Percentiles rank a stretch among this genome's conserved stretches.
phyloP scores from a whole-genome alignment of 805 yeast genomes.

The Candida wancherniae region DNA sequence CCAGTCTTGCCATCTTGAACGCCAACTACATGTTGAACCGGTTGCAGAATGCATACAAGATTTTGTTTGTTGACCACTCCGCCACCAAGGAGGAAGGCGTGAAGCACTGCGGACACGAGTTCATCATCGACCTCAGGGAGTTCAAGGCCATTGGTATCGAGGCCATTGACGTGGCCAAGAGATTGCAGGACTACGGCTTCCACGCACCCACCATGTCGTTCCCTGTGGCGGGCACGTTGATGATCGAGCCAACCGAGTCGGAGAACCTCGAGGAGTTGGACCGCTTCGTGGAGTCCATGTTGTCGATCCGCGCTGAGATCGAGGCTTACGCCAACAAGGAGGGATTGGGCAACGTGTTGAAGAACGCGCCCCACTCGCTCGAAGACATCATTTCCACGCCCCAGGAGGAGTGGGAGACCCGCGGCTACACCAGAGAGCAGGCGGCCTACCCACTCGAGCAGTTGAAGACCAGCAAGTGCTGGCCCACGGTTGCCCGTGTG shows the following conservation, averaged over 20 bases:
- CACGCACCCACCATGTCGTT: conserved; percentile 99
- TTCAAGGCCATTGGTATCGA: conserved; percentile 78
- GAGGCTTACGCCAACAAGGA: conserved; percentile 63
- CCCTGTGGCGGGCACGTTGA: conserved; percentile 96
- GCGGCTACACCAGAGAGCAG: conserved; percentile 88
- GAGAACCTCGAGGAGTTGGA: conserved; percentile 86
- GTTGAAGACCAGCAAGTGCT: conserved; percentile 71
- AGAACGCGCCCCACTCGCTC: conserved; percentile 89
- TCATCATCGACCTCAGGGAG: conserved; percentile 84
- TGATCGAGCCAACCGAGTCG: conserved; percentile 98
- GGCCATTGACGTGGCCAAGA: conserved; percentile 94
- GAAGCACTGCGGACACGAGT: conserved; percentile 93
- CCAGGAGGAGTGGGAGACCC: conserved; percentile 66
- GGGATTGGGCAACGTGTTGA: conserved; percentile 63
- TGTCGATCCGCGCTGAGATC: conserved; percentile 79
- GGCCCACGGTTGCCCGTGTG: conserved; percentile 93
- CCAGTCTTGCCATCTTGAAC: conserved; percentile 85
- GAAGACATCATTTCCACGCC: conserved; percentile 63
- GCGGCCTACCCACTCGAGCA: conserved; percentile 90
- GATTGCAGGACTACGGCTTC: conserved; percentile 96
- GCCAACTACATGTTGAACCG: conserved; percentile 93
- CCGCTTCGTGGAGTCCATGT: conserved; percentile 83
- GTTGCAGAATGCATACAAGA: conserved; percentile 63
- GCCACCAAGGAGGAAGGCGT: conserved; percentile 41
- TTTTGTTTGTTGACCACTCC: conserved; percentile 62